Evolutionary conservation across 2,329 filamentous ascomycete species (phyloP).

Genomic region (Aspergillus viridinutans): DNA sequence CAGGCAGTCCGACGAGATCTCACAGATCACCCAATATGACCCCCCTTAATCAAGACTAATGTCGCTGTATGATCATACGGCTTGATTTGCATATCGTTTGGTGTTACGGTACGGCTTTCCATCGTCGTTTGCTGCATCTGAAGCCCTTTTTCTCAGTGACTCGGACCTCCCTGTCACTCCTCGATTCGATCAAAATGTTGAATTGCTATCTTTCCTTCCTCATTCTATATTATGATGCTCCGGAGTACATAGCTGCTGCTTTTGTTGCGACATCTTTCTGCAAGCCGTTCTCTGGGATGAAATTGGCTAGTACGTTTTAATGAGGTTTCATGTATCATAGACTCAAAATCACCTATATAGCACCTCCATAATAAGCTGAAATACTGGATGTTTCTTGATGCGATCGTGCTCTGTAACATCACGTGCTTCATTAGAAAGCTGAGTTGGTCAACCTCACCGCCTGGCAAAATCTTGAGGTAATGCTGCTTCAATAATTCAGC

Average conservation of each 20-base stretch:
- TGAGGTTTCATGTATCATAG: constrained; percentile 14
- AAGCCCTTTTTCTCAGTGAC: background rate
- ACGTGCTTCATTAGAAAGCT: background rate
- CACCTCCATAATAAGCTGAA: background rate
- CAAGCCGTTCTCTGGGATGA: background rate
- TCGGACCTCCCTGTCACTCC: background rate
- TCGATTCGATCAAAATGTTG: constrained; percentile 1
- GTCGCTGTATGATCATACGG: constrained; percentile 14
- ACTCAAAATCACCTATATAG: constrained; percentile 1
- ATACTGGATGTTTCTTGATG: background rate
- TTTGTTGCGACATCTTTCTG: constrained; percentile 14
- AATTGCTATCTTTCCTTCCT: constrained; percentile 18
- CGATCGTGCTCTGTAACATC: background rate
- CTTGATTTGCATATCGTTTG: constrained; percentile 21
- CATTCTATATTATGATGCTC: constrained; percentile 22
- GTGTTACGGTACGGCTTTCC: constrained; percentile 16
- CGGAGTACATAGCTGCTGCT: constrained; percentile 17
- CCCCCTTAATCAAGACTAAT: constrained; percentile 33
- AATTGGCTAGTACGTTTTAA: constrained; percentile 10
- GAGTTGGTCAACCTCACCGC: constrained; percentile 1
- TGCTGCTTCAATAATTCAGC: constrained; percentile 6
- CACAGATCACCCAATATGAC: constrained; percentile 35
- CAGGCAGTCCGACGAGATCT: constrained; percentile 47
- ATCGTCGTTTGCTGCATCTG: background rate
- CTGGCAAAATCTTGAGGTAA: constrained; percentile 9